Evolutionary conservation across 192 early-diverging fungal genomes (phyloP).

Genomic region (Coemansia asiatica): DNA sequence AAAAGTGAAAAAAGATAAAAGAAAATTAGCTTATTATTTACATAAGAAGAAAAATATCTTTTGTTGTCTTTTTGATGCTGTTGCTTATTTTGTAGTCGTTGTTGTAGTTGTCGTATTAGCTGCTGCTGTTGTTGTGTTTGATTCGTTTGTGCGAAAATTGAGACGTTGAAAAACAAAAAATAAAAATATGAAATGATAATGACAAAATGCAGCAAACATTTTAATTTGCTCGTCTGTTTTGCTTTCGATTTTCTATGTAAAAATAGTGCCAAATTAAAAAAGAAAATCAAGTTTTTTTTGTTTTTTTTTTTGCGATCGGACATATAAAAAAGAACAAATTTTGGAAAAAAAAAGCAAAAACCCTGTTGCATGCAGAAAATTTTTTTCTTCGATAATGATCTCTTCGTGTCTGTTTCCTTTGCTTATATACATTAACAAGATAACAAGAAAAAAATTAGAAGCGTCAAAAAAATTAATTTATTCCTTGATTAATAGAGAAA

Average conservation of each 20-base stretch:
- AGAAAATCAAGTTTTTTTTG: conserved; percentile 4
- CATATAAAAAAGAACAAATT: not conserved
- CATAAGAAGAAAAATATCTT: too few relatives aligned
- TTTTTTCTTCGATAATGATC: not conserved
- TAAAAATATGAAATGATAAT: conserved; percentile 7
- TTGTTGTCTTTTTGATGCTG: too few relatives aligned
- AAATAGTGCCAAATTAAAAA: conserved; percentile 8
- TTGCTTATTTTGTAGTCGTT: not conserved
- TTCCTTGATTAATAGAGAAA: conserved; percentile 3
- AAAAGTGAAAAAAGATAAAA: conserved; percentile 4
- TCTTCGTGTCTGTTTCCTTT: too few relatives aligned
- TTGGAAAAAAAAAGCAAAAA: conserved; percentile 4
- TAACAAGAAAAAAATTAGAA: too few relatives aligned
- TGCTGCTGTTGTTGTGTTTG: not conserved
- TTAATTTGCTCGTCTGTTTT: too few relatives aligned
- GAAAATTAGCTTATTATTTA: not conserved
- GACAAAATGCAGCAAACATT: not conserved
- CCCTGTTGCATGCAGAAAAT: too few relatives aligned
- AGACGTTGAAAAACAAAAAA: not conserved
- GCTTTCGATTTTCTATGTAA: too few relatives aligned
- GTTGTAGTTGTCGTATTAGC: not conserved
- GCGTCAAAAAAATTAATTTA: not conserved
- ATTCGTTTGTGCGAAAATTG: too few relatives aligned
- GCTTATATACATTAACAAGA: too few relatives aligned
- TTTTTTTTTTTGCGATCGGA: not conserved